Evolutionary conservation across 23 red algal genomes (phyloP), one percentile per base, ranked within the genome.

Genomic region (Rhodosorus marinus): DNA sequence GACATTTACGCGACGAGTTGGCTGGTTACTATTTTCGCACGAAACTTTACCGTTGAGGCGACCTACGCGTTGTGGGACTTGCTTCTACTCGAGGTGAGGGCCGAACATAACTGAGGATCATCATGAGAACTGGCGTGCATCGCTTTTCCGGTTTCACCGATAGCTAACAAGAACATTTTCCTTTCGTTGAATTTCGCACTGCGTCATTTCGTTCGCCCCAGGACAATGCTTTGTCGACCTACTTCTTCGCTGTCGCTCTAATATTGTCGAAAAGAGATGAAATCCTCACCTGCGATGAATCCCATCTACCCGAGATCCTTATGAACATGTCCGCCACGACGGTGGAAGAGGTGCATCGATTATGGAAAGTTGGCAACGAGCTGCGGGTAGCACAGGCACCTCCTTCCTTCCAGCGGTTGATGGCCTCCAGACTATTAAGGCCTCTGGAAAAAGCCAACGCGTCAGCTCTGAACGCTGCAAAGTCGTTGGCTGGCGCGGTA

Each of bases 1-100:
- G 90, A 98, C 61, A 51, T 98, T 33, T 98, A 79, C 40, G 54
- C 79, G 5, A 79, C 81, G 0, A 70, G 66, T 29, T 98, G 90
- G 90, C 81, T 98, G 69, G 74, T 83, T 26, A 98, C 90, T 19
- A 52, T 98, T 24, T 98, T 98, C 66, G 78, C 90, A 3, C 66
- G 77, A 50, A 98, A 98, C 50, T 80, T 98, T 33, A 62, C 59
- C 1, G 55, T 98, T 22, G 90, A 98, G 49, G 65, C 74, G 11
- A 56, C 86, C 1, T 64, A 86, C 30, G 79, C 65, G 33, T 57
- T 98, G 24, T 98, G 81, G 80, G 90, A 98, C 35, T 53, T 74
- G 30, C 57, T 98, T 27, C 24, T 98, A 31, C 71, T 98, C 17
- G 74, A 75, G 29, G n/a, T n/a, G n/a, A n/a, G n/a, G n/a, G n/a